Evolutionary conservation across 2,329 filamentous ascomycete genomes (phyloP).

Genomic region (Nigrospora oryzae): DNA sequence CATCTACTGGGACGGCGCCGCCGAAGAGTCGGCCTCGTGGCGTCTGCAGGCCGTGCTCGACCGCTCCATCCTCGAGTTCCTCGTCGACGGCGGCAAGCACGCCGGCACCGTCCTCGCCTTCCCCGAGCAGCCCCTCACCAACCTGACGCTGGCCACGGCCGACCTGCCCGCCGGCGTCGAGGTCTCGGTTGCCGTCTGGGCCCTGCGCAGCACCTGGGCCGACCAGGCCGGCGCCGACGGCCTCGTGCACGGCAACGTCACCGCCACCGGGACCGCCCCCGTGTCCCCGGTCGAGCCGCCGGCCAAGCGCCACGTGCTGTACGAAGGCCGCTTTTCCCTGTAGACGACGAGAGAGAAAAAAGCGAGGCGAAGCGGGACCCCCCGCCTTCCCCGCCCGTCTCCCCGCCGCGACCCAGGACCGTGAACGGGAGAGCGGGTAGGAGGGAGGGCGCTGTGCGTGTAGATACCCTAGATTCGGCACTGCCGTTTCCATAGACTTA

Average conservation of each 20-base stretch:
- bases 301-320: conserved; percentile 10
- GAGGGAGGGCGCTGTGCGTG: too few relatives aligned
- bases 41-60: conserved; percentile 41
- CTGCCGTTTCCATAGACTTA: too few relatives aligned
- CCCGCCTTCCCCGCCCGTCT: too few relatives aligned
- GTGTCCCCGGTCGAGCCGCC: too few relatives aligned
- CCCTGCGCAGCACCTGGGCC: conserved; percentile 27
- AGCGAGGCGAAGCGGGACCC: too few relatives aligned
- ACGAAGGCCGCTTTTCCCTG: conserved; percentile 6
- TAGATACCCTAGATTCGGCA: too few relatives aligned
- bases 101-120: conserved; percentile 43
- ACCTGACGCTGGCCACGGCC: conserved; percentile 22
- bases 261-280: not conserved
- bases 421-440: too few relatives aligned
- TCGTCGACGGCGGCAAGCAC: conserved; percentile 41
- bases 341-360: too few relatives aligned
- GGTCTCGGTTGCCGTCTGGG: conserved; percentile 26
- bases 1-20: conserved; percentile 12
- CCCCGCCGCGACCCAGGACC: too few relatives aligned
- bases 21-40: conserved; percentile 7
- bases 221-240: conserved; percentile 14
- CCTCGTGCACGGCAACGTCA: conserved; percentile 15
- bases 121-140: conserved; percentile 31
- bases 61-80: conserved; percentile 45
- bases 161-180: conserved; percentile 24